phyloP scores from a whole-genome alignment of 495 filamentous ascomycete species.

The Platismatia glauca region DNA sequence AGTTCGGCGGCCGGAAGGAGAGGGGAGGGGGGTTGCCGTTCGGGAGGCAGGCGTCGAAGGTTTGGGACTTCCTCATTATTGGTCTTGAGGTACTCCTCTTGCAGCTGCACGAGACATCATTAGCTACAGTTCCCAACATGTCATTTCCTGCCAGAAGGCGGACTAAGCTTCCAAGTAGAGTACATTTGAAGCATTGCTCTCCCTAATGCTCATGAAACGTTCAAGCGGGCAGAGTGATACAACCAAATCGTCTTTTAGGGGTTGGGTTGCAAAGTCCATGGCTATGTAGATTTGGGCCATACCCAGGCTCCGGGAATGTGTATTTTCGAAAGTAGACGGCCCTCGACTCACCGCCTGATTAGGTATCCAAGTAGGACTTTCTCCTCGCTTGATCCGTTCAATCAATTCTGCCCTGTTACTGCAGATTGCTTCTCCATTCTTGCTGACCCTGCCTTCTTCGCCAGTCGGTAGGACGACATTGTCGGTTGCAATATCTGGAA shows the following conservation, averaged over 20 bases:
- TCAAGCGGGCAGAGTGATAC: not conserved
- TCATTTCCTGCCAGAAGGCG: not conserved
- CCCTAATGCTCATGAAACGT: not conserved
- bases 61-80: slow-evolving; percentile 16
- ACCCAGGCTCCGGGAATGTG: not conserved
- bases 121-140: not conserved
- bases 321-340: not conserved
- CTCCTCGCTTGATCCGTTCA: slow-evolving; percentile 69
- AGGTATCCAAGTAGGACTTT: slow-evolving; percentile 67
- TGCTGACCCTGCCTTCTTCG: not conserved
- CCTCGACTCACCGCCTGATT: slow-evolving; percentile 50
- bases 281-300: not conserved
- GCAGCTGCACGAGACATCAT: slow-evolving; percentile 5
- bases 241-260: not conserved
- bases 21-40: slow-evolving; percentile 16
- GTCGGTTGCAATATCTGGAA: slow-evolving; percentile 33
- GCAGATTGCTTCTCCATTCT: slow-evolving; percentile 20
- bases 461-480: not conserved
- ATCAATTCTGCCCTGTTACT: slow-evolving; percentile 70
- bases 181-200: not conserved
- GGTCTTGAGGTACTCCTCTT: slow-evolving; percentile 23
- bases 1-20: slow-evolving; percentile 26
- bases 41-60: slow-evolving; percentile 6
- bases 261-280: not conserved
- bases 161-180: not conserved